Evolutionary conservation across 495 filamentous ascomycete species (phyloP).

Genomic region (Aspergillus heteromorphus): DNA sequence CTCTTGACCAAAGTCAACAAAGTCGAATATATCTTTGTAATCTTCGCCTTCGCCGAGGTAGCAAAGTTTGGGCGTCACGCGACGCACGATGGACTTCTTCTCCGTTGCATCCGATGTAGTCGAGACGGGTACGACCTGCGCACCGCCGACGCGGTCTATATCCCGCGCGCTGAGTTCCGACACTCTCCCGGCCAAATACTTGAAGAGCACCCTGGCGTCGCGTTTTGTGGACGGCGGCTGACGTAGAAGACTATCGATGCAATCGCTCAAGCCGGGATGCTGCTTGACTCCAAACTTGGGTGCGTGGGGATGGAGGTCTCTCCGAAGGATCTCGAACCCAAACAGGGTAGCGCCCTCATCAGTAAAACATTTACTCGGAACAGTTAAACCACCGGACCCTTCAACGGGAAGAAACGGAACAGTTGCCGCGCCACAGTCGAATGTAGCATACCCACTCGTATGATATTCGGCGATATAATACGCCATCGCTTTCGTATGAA

Average conservation of each 20-base stretch:
- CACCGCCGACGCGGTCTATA: constrained; percentile 52
- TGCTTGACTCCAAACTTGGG: constrained; percentile 73
- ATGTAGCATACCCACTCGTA: constrained; percentile 63
- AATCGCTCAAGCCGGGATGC: constrained; percentile 73
- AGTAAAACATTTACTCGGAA: constrained; percentile 72
- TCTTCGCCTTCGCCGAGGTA: constrained; percentile 72
- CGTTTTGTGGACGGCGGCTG: constrained; percentile 60
- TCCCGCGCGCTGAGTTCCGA: constrained; percentile 61
- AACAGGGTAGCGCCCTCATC: constrained; percentile 71
- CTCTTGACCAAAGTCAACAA: constrained; percentile 84
- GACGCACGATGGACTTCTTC: constrained; percentile 31
- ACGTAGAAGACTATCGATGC: constrained; percentile 61
- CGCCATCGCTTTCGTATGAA: constrained; percentile 63
- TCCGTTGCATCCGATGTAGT: constrained; percentile 28
- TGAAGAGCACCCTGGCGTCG: constrained; percentile 66
- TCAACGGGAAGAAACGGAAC: constrained; percentile 71
- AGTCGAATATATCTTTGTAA: constrained; percentile 90
- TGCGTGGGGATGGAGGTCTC: constrained; percentile 69
- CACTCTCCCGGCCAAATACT: constrained; percentile 73
- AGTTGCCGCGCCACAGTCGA: constrained; percentile 49
- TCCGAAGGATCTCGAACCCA: constrained; percentile 69
- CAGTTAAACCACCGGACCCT: constrained; percentile 56
- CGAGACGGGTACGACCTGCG: constrained; percentile 66
- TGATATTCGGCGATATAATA: constrained; percentile 80
- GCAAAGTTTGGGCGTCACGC: constrained; percentile 60